phyloP scores from a whole-genome alignment of 441 rosid genomes.

The Aleurites moluccanus region DNA sequence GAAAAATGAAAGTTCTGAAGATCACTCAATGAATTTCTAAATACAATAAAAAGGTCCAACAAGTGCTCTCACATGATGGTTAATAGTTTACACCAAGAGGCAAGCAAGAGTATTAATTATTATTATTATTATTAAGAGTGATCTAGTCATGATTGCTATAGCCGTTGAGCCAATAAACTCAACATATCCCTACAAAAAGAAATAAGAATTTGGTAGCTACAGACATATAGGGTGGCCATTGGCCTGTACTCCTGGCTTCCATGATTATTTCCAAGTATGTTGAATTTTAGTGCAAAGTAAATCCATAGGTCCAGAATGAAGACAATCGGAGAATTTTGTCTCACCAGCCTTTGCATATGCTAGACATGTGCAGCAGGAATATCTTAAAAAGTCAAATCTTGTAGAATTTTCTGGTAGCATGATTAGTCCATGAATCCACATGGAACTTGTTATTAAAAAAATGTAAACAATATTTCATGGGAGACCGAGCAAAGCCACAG shows the following conservation, averaged over 20 bases:
- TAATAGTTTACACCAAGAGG: slow-evolving; percentile 10
- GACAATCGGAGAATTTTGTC: slow-evolving; percentile 19
- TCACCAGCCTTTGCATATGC: slow-evolving; percentile 8
- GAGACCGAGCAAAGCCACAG: slow-evolving; percentile 42
- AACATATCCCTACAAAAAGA: neutral
- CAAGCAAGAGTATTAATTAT: too few species aligned
- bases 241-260: neutral
- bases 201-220: slow-evolving; percentile 1
- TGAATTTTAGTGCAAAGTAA: slow-evolving; percentile 14
- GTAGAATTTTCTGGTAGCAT: slow-evolving; percentile 25
- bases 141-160: slow-evolving; percentile 7
- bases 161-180: slow-evolving; percentile 39
- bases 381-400: slow-evolving; percentile 22
- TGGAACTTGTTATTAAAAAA: neutral
- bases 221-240: slow-evolving; percentile 18
- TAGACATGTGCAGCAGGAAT: slow-evolving; percentile 10
- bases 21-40: neutral
- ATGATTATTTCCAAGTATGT: slow-evolving; percentile 11
- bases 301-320: slow-evolving; percentile 22
- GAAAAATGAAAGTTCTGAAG: too few species aligned
- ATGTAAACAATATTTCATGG: neutral
- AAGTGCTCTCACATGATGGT: slow-evolving; percentile 11
- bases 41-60: neutral
- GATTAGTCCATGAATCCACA: slow-evolving; percentile 22
- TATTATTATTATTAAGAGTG: slow-evolving; percentile 18